These are phyloP conservation scores for Globisporangium paroecandrum DNA, from an alignment of 352 stramenopile genomes.

Conservation along the genomic window DNA sequence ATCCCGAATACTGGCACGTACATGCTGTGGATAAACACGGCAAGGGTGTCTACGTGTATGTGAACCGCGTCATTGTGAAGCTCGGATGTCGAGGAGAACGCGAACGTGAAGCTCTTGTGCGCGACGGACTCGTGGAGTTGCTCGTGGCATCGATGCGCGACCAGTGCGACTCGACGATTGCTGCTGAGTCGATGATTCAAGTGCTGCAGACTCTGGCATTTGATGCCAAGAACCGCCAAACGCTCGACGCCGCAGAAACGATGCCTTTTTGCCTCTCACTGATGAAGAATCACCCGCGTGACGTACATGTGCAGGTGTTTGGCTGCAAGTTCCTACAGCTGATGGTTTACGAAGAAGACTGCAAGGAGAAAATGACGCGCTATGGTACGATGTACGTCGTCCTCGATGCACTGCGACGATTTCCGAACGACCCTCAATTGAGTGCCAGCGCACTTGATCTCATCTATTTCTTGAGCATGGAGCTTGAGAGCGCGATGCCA, in stretches of 20 bases:
- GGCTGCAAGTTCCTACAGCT: slow-evolving; percentile 68
- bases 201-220: slow-evolving; percentile 46
- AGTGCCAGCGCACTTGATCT: slow-evolving; percentile 44
- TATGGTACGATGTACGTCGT: slow-evolving; percentile 29
- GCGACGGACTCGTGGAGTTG: slow-evolving; percentile 31
- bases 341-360: slow-evolving; percentile 58
- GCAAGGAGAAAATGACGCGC: slow-evolving; percentile 42
- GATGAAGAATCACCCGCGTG: slow-evolving; percentile 30
- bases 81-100: slow-evolving; percentile 40
- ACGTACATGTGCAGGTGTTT: slow-evolving; percentile 38
- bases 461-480: slow-evolving; percentile 49
- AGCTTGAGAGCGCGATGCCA: slow-evolving; percentile 29
- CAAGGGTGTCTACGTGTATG: slow-evolving; percentile 36
- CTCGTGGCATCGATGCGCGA: slow-evolving; percentile 28
- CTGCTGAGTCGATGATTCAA: slow-evolving; percentile 30
- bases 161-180: slow-evolving; percentile 15
- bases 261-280: slow-evolving; percentile 29
- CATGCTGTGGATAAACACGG: slow-evolving; percentile 15
- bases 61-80: slow-evolving; percentile 41
- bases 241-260: slow-evolving; percentile 26
- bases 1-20: slow-evolving; percentile 25
- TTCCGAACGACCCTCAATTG: slow-evolving; percentile 36
- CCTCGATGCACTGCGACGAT: slow-evolving; percentile 31
- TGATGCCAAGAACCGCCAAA: slow-evolving; percentile 33
- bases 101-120: slow-evolving; percentile 45